phyloP scores from a whole-genome alignment of 164 flowering plant genomes.

The Chloranthus sessilifolius region DNA sequence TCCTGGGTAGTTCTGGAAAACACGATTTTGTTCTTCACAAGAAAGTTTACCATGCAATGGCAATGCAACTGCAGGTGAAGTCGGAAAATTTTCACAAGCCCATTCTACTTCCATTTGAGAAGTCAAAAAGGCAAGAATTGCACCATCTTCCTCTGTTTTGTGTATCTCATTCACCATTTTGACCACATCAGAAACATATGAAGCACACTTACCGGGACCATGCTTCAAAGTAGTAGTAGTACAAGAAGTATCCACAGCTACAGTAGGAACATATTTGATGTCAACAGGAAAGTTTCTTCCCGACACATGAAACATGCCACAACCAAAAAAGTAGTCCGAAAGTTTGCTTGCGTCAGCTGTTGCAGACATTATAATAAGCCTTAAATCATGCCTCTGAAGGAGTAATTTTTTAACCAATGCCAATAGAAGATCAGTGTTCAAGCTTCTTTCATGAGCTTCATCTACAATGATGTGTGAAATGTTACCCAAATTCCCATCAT shows the following conservation, averaged over 20 bases:
- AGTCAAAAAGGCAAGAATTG: conserved; percentile 87
- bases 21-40: conserved; percentile 61
- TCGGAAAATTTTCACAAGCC: conserved; percentile 76
- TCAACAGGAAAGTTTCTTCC: conserved; percentile 92
- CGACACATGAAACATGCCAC: conserved; percentile 48
- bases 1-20: conserved; percentile 57
- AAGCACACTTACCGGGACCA: conserved; percentile 17
- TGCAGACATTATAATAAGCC: conserved; percentile 95
- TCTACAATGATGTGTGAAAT: conserved; percentile 81
- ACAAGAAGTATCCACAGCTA: conserved; percentile 18
- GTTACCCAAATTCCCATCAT: conserved; percentile 45
- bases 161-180: conserved; percentile 57
- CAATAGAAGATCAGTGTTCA: conserved; percentile 89
- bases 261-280: conserved; percentile 48
- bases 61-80: conserved; percentile 49
- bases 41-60: conserved; percentile 92
- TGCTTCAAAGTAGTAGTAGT: background rate
- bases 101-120: conserved; percentile 89
- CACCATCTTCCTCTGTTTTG: conserved; percentile 60
- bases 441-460: conserved; percentile 98
- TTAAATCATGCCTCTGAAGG: conserved; percentile 45
- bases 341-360: conserved; percentile 86
- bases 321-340: conserved; percentile 68
- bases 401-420: conserved; percentile 65
- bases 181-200: conserved; percentile 67